Percentiles rank a stretch among this genome's conserved stretches.
phyloP scores from a whole-genome alignment of 352 stramenopile species.

The Globisporangium paroecandrum region DNA sequence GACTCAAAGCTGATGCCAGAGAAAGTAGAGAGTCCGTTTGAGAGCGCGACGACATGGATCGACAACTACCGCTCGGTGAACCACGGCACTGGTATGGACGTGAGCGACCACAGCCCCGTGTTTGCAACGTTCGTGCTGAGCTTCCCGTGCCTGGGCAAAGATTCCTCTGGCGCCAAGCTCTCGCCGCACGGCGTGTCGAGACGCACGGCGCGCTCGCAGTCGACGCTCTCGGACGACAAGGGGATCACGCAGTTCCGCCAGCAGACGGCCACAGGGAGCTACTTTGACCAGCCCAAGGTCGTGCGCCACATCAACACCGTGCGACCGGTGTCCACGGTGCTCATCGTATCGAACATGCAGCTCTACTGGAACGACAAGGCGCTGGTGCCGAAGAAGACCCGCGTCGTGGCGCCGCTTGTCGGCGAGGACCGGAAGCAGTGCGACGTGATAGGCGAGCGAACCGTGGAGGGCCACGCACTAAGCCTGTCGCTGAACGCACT shows the following conservation, averaged over 20 bases:
- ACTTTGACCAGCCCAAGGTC: slow-evolving; percentile 76
- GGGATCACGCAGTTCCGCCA: slow-evolving; percentile 24
- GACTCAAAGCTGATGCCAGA: slow-evolving; percentile 78
- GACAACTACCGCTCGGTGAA: slow-evolving; percentile 86
- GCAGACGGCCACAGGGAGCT: slow-evolving; percentile 44
- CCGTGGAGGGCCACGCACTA: slow-evolving; percentile 41
- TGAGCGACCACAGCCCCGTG: slow-evolving; percentile 82
- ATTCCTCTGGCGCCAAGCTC: slow-evolving; percentile 13
- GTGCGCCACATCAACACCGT: slow-evolving; percentile 58
- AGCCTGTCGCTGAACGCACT: slow-evolving; percentile 73
- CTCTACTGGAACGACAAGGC: slow-evolving; percentile 65
- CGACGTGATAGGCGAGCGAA: slow-evolving; percentile 72
- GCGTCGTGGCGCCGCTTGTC: slow-evolving; percentile 68
- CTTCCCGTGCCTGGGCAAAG: slow-evolving; percentile 41
- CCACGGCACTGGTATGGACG: slow-evolving; percentile 75
- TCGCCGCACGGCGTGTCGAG: slow-evolving; percentile 7
- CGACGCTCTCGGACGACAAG: slow-evolving; percentile 29
- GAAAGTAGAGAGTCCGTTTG: slow-evolving; percentile 64
- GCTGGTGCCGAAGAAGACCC: slow-evolving; percentile 77
- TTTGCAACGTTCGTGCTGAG: slow-evolving; percentile 74
- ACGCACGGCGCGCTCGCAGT: slow-evolving; percentile 53
- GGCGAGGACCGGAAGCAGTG: slow-evolving; percentile 77
- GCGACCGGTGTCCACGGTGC: slow-evolving; percentile 59
- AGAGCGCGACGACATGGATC: slow-evolving; percentile 30
- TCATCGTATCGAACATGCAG: slow-evolving; percentile 76